Percentiles rank a stretch among this genome's conserved stretches.
Evolutionary conservation across 2,329 filamentous ascomycete genomes (phyloP).

Genomic region (Chrysoporthe austroafricana): DNA sequence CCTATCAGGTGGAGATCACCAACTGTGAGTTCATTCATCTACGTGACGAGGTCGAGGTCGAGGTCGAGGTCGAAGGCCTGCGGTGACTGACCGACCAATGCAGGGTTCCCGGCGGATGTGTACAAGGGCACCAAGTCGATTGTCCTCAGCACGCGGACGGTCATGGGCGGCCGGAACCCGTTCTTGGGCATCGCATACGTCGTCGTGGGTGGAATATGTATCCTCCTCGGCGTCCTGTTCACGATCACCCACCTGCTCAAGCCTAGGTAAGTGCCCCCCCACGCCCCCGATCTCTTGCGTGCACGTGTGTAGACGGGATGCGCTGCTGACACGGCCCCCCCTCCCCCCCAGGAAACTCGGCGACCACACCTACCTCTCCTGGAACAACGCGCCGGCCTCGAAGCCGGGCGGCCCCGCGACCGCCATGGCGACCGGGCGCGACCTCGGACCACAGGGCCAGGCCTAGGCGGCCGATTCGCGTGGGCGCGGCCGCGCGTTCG

Average conservation of each 20-base stretch:
- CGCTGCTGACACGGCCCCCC: slow-evolving; percentile 19
- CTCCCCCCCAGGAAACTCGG: slow-evolving; percentile 76
- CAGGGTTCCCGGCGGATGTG: slow-evolving; percentile 78
- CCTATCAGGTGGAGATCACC: slow-evolving; percentile 76
- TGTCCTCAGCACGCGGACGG: slow-evolving; percentile 83
- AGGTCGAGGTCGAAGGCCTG: too few relatives aligned
- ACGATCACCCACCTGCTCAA: slow-evolving; percentile 89
- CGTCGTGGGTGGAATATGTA: slow-evolving; percentile 90
- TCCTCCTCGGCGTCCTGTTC: slow-evolving; percentile 85
- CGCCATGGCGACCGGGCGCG: slow-evolving; percentile 60
- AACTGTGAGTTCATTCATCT: slow-evolving; percentile 65
- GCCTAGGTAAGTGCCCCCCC: slow-evolving; percentile 67
- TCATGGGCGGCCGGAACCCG: slow-evolving; percentile 93
- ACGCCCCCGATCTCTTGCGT: not conserved
- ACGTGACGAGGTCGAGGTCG: too few relatives aligned
- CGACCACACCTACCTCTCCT: slow-evolving; percentile 95
- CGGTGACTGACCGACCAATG: slow-evolving; percentile 25
- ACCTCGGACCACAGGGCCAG: slow-evolving; percentile 43
- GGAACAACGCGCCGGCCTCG: slow-evolving; percentile 69
- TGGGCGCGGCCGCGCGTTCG: slow-evolving; percentile 17
- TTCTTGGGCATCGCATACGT: slow-evolving; percentile 97
- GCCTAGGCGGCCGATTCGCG: slow-evolving; percentile 25
- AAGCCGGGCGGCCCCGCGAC: slow-evolving; percentile 45
- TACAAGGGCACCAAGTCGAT: slow-evolving; percentile 91
- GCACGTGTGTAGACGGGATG: too few relatives aligned